Evolutionary conservation across 2,329 filamentous ascomycete genomes (phyloP).

Genomic region (Xylariaceae sp.): DNA sequence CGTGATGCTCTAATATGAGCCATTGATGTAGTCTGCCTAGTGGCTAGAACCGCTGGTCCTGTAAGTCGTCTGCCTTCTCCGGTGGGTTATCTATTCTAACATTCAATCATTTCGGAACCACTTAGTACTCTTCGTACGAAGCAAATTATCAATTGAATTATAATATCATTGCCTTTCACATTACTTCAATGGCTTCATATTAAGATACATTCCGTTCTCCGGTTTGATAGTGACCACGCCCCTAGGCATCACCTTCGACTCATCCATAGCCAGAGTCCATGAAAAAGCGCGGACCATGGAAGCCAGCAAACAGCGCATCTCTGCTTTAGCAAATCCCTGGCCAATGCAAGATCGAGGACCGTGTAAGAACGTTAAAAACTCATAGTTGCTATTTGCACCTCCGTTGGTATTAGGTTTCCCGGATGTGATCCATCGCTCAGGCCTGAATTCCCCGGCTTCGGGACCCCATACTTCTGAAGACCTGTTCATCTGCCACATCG

Average conservation of each 20-base stretch:
- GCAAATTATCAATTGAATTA: no score
- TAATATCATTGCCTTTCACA: neutral
- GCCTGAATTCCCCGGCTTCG: slow-evolving; percentile 63
- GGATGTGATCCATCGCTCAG: slow-evolving; percentile 61
- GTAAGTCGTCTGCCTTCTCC: no score
- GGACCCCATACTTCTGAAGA: slow-evolving; percentile 62
- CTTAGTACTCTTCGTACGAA: no score
- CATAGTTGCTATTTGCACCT: slow-evolving; percentile 65
- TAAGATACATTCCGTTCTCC: slow-evolving; percentile 58
- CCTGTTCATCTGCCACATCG: slow-evolving; percentile 58
- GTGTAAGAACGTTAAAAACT: slow-evolving; percentile 65
- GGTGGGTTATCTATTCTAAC: no score
- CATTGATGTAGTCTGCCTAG: no score
- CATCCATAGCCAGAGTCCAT: slow-evolving; percentile 52
- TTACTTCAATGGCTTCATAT: slow-evolving; percentile 15
- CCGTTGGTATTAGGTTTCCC: slow-evolving; percentile 51
- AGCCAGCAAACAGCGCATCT: slow-evolving; percentile 70
- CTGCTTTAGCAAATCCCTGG: slow-evolving; percentile 65
- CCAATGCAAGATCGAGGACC: slow-evolving; percentile 70
- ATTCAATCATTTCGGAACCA: no score
- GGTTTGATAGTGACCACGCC: slow-evolving; percentile 65
- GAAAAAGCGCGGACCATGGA: slow-evolving; percentile 62
- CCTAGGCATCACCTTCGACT: slow-evolving; percentile 55
- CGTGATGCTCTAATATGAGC: no score
- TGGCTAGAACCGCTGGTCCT: no score